Evolutionary conservation across 75 land plant genomes (phyloP), one percentile per base, ranked within the genome.

Genomic region (Picea glauca): DNA sequence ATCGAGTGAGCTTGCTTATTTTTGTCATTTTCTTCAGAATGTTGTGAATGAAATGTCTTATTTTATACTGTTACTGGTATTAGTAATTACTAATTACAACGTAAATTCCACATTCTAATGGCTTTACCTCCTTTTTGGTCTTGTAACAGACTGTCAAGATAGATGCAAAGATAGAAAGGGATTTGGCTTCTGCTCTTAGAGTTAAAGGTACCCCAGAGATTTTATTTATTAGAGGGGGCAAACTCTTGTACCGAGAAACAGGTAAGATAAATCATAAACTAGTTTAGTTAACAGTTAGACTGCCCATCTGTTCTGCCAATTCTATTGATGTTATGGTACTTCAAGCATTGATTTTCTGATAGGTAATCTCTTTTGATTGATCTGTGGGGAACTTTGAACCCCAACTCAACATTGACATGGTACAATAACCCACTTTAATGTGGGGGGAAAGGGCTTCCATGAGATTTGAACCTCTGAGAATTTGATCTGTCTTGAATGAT

Each of bases 181-280:
- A 94, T 80, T 77, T 94, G 79, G 97, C 92, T 26, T 92, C 91
- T 83, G 97, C 97, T 33, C 88, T 94, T 72, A 85, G 86, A 83
- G 92, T 84, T 15, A 81, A 74, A 80, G 94, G 88, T 74, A 84
- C 92, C 79, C 97, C 97, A 1, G 86, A 88, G 58, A 50, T 94
- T 35, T 76, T 94, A 59, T 90, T 94, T 79, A 82, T 94, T 14
- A 85, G 83, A 74, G 92, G 92, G 79, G 89, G 86, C 86, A 88
- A 64, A 75, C 86, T 88, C 33, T n/a, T 94, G 30, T 86, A 92
- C 79, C 78, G 91, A 59, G 92, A 92, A 76, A 89, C 90, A 92
- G 94, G 97, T 90, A 31, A 50, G 75, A 33, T 38, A 77, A 73
- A 13, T 20, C 26, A 13, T 62, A 23, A 23, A 43, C 4, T 26